Conservation (phyloP, 805 yeast genomes). For the Starmerella sirachaensis region DNA sequence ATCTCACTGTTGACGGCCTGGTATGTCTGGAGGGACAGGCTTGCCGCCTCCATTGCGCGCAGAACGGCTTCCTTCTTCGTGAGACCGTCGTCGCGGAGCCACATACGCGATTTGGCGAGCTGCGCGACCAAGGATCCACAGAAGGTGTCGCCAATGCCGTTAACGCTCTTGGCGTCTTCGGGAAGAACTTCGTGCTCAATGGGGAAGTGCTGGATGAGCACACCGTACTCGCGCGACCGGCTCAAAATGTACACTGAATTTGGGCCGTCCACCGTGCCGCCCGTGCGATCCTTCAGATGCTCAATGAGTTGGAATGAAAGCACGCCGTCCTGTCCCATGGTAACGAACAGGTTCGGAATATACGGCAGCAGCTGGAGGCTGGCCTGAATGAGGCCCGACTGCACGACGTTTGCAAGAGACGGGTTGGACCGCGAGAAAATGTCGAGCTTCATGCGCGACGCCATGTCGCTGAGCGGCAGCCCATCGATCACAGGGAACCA, state of each 20-base stretch:
- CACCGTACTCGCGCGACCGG: slow-evolving; percentile 32
- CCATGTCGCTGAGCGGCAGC: slow-evolving; percentile 33
- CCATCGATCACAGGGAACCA: slow-evolving; percentile 72
- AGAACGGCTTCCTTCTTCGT: slow-evolving; percentile 24
- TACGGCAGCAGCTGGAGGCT: slow-evolving; percentile 64
- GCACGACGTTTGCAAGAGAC: slow-evolving; percentile 25
- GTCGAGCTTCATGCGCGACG: slow-evolving; percentile 24
- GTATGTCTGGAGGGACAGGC: slow-evolving; percentile 26
- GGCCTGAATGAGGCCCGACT: slow-evolving; percentile 42
- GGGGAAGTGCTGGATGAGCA: slow-evolving; percentile 50
- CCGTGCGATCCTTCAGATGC: slow-evolving; percentile 22
- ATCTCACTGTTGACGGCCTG: slow-evolving; percentile 26
- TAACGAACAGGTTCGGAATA: slow-evolving; percentile 52
- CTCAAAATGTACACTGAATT: slow-evolving; percentile 19
- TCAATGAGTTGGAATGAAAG: slow-evolving; percentile 32
- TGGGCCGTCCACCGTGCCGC: slow-evolving; percentile 21
- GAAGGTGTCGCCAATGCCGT: slow-evolving; percentile 83
- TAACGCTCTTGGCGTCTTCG: slow-evolving; percentile 45
- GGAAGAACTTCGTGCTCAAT: slow-evolving; percentile 31
- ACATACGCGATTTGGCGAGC: slow-evolving; percentile 24
- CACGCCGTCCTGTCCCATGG: slow-evolving; percentile 58
- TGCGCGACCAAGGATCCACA: slow-evolving; percentile 50
- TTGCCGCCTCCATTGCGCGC: slow-evolving; percentile 31
- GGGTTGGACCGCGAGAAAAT: slow-evolving; percentile 22
- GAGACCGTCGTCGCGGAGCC: slow-evolving; percentile 28